Base-by-base conservation (phyloP, 2,329 filamentous ascomycete species). In the Penicillium vulpinum region DNA sequence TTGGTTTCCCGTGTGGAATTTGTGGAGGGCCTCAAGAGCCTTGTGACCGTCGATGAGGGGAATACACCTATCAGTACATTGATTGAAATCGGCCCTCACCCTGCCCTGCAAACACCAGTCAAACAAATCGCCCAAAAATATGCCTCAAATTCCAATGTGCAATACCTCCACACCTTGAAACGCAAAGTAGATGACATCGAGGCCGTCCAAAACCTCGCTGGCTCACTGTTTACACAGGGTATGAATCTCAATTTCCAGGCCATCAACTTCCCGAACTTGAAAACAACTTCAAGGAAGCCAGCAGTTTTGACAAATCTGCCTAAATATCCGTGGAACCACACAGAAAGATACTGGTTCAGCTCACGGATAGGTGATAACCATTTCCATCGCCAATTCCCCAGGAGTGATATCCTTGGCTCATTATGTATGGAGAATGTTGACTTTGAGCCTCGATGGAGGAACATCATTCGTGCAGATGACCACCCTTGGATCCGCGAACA, bases 311-410 rank as follows among this genome's bases (percentile, higher is more conserved):
- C 57, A 1, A 64, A 66, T 29, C 51, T 66, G 2, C 61, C 63
- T 2, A 65, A 54, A 15, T 66, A 66, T 18, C 64, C 64, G 0
- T 66, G 64, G 64, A 65, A 66, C 10, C 64, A 66, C 47, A 46
- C 59, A 2, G 62, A 65, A 9, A 56, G 39, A 31, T 65, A 65
- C 45, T 66, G 64, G 64, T 56, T 58, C 4, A 59, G 29, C n/a
- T 61, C 64, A 2, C 54, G 64, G 5, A 9, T 66, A 3, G 39
- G 31, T 2, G 54, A 62, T 15, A 66, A 66, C 29, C 49, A 59
- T 7, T 57, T 58, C 18, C 62, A 60, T 31, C 55, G 47, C 3
- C 44, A 62, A 36, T 64, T 66, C 36, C 56, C 56, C 11, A 55
- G 60, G 1, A 60, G 51, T 31, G 64, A 66, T 39, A 57, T 66